Evolutionary conservation across 2,329 filamentous ascomycete species (phyloP), one percentile per base, ranked within the genome.

Genomic region (Sporothrix curviconia): DNA sequence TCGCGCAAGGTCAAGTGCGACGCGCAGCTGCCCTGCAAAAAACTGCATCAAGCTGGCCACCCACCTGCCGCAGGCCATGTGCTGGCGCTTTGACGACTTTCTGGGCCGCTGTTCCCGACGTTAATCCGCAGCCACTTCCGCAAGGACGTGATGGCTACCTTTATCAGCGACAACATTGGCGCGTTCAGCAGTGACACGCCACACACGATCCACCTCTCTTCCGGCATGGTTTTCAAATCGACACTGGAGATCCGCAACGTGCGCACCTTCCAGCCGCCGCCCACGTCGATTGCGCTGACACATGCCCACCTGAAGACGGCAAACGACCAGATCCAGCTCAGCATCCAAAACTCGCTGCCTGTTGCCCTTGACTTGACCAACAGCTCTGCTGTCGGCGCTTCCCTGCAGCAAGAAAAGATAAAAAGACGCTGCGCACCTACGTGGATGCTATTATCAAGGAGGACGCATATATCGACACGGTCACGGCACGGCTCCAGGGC

Each of bases 1-100:
- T 78, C 76, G 58, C 78, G 80, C 62, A 83, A 83, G 66, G 80
- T 83, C 55, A 79, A 77, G 66, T 83, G 80, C 61, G 78, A 81
- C 65, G 75, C 76, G 61, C 74, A 79, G 63, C 71, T 80, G 46
- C 79, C 80, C 0, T 83, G 80, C 68, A 76, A 75, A n/a, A 66
- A 81, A 77, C 69, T 83, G 80, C 71, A 74, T 72, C 62, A 79
- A 80, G 67, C 72, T 82, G 55, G 72, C 74, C 55, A 66, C 71
- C 2, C 69, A 74, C 51, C 71, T 81, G 14, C 79, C 80, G 1
- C 77, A 80, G 63, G 74, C 79, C 19, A 72, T 83, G 24, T 83
- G 80, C 69, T 83, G 80, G 80, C 78, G 79, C 65, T 83, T 83
- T 59, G 72, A 74, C 40, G 79, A 83, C 64, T 83, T 83, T 59